These are phyloP conservation scores for Citrus cavaleriei DNA, from an alignment of 345 rosid species.

Conservation along the genomic window DNA sequence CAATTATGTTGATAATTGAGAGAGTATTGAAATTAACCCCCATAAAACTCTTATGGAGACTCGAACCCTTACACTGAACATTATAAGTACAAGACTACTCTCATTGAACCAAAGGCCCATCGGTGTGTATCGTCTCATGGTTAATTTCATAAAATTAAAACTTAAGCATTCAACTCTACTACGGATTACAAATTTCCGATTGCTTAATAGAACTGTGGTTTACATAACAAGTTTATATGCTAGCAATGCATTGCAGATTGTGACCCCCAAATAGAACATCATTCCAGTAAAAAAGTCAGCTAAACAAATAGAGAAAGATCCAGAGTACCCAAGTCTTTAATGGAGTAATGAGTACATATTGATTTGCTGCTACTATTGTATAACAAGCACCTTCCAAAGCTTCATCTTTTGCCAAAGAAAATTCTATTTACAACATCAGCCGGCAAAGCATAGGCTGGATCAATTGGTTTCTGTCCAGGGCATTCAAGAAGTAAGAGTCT, in stretches of 20 bases:
- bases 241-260: not conserved
- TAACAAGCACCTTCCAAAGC: not conserved
- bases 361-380: not conserved
- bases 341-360: not conserved
- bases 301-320: not conserved
- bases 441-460: slow-evolving; percentile 92
- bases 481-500: slow-evolving; percentile 90
- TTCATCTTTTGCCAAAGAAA: slow-evolving; percentile 31
- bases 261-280: not conserved
- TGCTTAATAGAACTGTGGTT: no score
- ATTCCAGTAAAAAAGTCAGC: not conserved
- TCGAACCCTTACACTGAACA: fast-evolving
- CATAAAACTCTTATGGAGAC: no score
- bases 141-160: no score
- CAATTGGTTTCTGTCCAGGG: slow-evolving; percentile 75
- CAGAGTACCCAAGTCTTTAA: not conserved
- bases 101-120: no score
- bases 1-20: no score
- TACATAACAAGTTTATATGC: not conserved
- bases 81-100: no score
- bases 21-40: no score
- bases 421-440: slow-evolving; percentile 67
- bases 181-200: no score
- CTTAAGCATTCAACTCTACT: no score
- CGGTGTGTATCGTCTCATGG: no score